Base-by-base conservation (phyloP, 495 filamentous ascomycete species). In the Neurospora intermedia region DNA sequence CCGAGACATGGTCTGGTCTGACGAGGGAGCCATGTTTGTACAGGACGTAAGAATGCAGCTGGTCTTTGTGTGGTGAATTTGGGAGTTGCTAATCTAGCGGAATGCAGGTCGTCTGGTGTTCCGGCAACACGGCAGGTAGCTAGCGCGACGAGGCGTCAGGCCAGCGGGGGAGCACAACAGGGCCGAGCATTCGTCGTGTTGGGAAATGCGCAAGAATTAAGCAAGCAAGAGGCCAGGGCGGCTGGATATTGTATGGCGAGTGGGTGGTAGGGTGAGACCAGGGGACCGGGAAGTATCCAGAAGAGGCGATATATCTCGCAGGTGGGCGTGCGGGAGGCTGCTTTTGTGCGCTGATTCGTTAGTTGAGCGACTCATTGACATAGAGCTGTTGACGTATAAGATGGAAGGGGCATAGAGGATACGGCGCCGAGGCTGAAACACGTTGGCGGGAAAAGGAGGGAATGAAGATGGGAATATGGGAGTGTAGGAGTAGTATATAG, bases 1-100 rank as follows among this genome's bases (percentile, higher is more conserved):
- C 72, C 79, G 83, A 80, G 85, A 81, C 78, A 80, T 74, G 77
- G 77, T 75, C 74, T 80, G 74, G 48, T 85, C 81, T 74, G 80
- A 76, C 48, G 77, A 74, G 73, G 78, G 71, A 69, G 70, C 69
- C 77, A 78, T 80, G 70, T 66, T 66, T 18, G 54, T 35, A 35
- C 54, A 62, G 5, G 48, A 62, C 7, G 54, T 13, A 35, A 35
- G 54, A 66, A 66, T 66, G 54, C 27, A 66, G 54, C 54, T 35
- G 54, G 27, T 66, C 5, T 66, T 35, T 15, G 27, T 4, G 54
- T 66, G 54, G 6, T 62, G 54, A 59, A 62, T 62, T 18, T 35
- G 54, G 27, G 54, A 35, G 27, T 35, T 66, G 54, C 27, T 66
- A 66, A 16, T 66, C 13, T 35, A 66, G 54, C 27, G 54, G 54